These are phyloP conservation scores for Pseudogymnoascus sp. DNA, from an alignment of 2,329 filamentous ascomycete species.

Conservation along the genomic window DNA sequence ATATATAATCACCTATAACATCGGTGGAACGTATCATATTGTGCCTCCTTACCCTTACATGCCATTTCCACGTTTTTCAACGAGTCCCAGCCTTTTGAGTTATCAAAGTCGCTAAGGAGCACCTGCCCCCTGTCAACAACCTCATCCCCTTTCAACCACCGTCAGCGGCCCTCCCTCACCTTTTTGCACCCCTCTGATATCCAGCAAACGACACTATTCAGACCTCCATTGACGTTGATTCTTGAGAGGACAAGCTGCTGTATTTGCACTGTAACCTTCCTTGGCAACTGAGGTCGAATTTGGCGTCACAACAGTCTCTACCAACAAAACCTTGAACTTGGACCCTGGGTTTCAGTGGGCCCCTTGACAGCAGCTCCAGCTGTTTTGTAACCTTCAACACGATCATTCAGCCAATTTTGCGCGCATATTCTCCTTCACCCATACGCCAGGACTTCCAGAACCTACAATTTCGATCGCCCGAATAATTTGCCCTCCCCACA, in stretches of 20 bases:
- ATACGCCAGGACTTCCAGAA: background rate
- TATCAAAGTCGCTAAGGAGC: constrained; percentile 3
- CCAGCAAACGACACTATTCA: background rate
- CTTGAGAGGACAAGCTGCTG: background rate
- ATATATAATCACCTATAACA: background rate
- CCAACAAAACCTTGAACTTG: background rate
- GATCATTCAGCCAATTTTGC: constrained; percentile 2
- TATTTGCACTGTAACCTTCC: background rate
- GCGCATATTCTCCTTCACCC: background rate
- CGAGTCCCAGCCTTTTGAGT: constrained; percentile 5
- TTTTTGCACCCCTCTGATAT: background rate
- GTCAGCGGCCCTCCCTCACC: background rate
- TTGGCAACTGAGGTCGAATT: background rate
- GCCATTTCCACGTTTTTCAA: background rate
- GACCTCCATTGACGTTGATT: background rate
- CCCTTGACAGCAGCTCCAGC: constrained; percentile 3
- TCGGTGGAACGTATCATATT: background rate
- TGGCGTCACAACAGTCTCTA: constrained; percentile 3
- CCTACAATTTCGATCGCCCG: constrained; percentile 1
- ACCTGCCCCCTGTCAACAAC: constrained; percentile 7
- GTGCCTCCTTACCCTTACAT: background rate
- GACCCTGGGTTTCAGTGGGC: constrained; percentile 7
- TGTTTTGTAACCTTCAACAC: constrained; percentile 6
- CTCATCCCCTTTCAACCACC: constrained; percentile 7
- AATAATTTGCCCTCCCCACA: background rate